phyloP scores from a whole-genome alignment of 176 grass and related monocot species.

The Rhipidocladum racemiflorum region DNA sequence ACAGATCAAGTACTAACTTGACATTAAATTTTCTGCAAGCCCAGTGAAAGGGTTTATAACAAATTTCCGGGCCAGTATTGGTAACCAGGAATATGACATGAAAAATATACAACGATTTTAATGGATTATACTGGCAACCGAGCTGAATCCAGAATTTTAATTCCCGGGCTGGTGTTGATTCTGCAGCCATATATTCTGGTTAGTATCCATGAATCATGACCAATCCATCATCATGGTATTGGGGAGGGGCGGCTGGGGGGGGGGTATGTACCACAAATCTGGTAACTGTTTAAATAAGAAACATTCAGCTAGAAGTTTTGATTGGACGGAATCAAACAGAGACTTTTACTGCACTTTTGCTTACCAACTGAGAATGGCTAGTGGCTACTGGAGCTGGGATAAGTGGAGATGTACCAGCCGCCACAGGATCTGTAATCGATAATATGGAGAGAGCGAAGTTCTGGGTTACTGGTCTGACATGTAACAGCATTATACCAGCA shows the following conservation, averaged over 20 bases:
- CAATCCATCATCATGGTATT: too few relatives aligned
- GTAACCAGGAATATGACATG: constrained; percentile 23
- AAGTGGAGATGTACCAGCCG: neutral
- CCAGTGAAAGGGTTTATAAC: neutral
- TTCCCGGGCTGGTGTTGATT: neutral
- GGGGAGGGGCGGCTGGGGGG: too few relatives aligned
- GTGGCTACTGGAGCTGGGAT: neutral
- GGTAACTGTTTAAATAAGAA: neutral
- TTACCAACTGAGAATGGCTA: neutral
- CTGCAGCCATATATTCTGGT: neutral
- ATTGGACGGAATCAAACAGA: neutral
- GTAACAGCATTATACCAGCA: constrained; percentile 9
- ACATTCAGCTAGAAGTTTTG: neutral
- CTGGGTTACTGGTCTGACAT: neutral
- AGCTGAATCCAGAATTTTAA: constrained; percentile 6
- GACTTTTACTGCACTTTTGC: neutral
- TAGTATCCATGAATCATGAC: too few relatives aligned
- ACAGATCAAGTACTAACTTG: constrained; percentile 2
- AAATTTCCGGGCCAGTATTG: neutral
- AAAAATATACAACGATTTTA: neutral
- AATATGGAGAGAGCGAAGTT: neutral
- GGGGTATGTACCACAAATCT: too few relatives aligned
- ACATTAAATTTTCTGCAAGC: neutral
- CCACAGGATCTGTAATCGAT: neutral
- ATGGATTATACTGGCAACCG: neutral